These are phyloP conservation scores for Paramecium biaurelia DNA, from an alignment of 73 alveolate species.

Conservation along the genomic window DNA sequence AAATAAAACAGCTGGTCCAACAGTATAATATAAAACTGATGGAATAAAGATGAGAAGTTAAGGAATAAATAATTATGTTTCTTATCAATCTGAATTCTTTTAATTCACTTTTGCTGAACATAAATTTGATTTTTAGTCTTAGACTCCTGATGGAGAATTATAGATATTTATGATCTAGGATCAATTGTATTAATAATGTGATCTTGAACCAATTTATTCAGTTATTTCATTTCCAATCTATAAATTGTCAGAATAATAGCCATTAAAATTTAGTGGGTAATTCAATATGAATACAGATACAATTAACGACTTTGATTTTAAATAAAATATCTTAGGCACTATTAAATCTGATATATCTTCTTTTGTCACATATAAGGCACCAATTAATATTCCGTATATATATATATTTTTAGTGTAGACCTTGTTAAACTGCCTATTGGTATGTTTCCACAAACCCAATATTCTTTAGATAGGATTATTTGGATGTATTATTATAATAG, in stretches of 20 bases:
- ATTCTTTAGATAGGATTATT: neutral
- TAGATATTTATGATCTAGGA: neutral
- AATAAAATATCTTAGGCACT: neutral
- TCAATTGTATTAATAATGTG: neutral
- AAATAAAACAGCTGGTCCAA: neutral
- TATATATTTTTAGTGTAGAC: neutral
- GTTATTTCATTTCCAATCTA: neutral
- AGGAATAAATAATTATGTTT: neutral
- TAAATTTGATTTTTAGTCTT: neutral
- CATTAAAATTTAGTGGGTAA: neutral
- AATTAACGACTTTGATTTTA: no score
- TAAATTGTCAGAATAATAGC: neutral
- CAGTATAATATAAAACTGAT: neutral
- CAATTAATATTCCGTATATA: neutral
- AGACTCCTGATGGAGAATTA: neutral
- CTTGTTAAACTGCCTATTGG: neutral
- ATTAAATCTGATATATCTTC: neutral
- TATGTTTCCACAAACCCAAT: neutral
- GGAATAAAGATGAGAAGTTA: neutral
- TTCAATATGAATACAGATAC: neutral
- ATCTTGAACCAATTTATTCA: neutral
- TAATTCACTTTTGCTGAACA: neutral
- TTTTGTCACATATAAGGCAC: neutral
- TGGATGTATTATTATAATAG: no score
- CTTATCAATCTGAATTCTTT: neutral